Conservation (phyloP, 345 rosid genomes). For the Anacardium occidentale region DNA sequence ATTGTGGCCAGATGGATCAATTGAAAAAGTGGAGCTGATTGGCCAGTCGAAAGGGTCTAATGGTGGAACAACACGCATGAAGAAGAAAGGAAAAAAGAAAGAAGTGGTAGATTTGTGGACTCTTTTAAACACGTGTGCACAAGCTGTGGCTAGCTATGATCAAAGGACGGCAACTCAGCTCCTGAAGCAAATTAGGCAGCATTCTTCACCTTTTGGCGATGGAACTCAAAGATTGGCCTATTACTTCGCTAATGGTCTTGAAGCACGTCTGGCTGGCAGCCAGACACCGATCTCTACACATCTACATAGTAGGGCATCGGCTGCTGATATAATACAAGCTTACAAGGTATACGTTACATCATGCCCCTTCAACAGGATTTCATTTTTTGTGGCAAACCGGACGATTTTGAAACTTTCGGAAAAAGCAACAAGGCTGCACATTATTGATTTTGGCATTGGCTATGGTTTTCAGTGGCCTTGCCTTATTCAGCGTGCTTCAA, state of each 20-base stretch:
- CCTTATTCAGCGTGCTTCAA: slow-evolving; percentile 59
- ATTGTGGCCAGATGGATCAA: slow-evolving; percentile 6
- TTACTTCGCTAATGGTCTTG: slow-evolving; percentile 68
- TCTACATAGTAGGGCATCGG: slow-evolving; percentile 33
- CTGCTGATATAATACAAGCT: slow-evolving; percentile 55
- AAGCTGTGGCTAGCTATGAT: slow-evolving; percentile 63
- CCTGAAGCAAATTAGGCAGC: slow-evolving; percentile 59
- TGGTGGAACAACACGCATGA: background rate
- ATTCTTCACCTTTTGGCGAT: slow-evolving; percentile 55
- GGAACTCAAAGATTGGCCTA: slow-evolving; percentile 69
- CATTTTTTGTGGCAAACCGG: slow-evolving; percentile 47
- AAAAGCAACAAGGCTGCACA: slow-evolving; percentile 56
- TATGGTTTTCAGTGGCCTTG: slow-evolving; percentile 95
- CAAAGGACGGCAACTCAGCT: slow-evolving; percentile 53
- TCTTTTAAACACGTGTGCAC: slow-evolving; percentile 63
- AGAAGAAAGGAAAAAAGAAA: slow-evolving; percentile 24
- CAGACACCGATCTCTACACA: slow-evolving; percentile 34
- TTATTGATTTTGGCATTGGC: slow-evolving; percentile 75
- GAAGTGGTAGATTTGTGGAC: slow-evolving; percentile 53
- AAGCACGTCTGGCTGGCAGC: slow-evolving; percentile 59
- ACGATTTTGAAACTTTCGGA: slow-evolving; percentile 47
- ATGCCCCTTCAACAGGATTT: slow-evolving; percentile 62
- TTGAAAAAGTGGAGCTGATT: slow-evolving; percentile 7
- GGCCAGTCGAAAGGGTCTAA: slow-evolving; percentile 12
- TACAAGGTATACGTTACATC: slow-evolving; percentile 53